These are phyloP conservation scores for Tuber borchii DNA, from an alignment of 495 filamentous ascomycete species.

Conservation along the genomic window DNA sequence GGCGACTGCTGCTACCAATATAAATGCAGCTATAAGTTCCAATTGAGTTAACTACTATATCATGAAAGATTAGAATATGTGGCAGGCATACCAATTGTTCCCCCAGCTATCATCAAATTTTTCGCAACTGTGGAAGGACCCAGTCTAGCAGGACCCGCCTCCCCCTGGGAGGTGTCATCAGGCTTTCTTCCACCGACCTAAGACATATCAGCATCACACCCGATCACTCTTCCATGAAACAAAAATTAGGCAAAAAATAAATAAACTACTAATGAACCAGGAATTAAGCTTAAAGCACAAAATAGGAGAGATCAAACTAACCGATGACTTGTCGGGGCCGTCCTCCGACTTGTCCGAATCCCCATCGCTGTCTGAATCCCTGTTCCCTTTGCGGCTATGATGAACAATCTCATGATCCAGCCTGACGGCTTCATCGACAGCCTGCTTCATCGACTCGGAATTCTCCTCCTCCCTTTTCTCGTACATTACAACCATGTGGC, in stretches of 20 bases:
- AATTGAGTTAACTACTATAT: neutral
- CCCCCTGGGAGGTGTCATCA: neutral
- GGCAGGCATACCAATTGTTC: conserved; percentile 14
- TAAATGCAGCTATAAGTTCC: conserved; percentile 10
- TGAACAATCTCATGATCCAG: neutral
- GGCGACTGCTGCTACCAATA: conserved; percentile 18
- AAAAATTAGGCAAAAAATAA: neutral
- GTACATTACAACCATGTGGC: neutral
- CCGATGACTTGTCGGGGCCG: neutral
- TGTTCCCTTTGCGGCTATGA: neutral
- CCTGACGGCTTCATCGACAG: conserved; percentile 18
- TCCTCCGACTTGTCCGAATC: neutral
- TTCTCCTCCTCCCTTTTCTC: conserved; percentile 6
- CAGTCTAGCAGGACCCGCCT: neutral
- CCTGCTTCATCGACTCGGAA: conserved; percentile 15
- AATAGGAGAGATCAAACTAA: neutral
- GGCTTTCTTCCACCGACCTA: neutral
- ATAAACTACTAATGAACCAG: too few species aligned
- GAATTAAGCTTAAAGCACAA: neutral
- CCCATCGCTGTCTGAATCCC: neutral
- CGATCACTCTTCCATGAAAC: neutral
- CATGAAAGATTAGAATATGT: neutral
- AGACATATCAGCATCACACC: conserved; percentile 1
- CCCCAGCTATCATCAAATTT: conserved; percentile 24
- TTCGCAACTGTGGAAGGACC: conserved; percentile 6